Evolutionary conservation across 495 filamentous ascomycete genomes (phyloP).

Genomic region (Cercophora newfieldiana): DNA sequence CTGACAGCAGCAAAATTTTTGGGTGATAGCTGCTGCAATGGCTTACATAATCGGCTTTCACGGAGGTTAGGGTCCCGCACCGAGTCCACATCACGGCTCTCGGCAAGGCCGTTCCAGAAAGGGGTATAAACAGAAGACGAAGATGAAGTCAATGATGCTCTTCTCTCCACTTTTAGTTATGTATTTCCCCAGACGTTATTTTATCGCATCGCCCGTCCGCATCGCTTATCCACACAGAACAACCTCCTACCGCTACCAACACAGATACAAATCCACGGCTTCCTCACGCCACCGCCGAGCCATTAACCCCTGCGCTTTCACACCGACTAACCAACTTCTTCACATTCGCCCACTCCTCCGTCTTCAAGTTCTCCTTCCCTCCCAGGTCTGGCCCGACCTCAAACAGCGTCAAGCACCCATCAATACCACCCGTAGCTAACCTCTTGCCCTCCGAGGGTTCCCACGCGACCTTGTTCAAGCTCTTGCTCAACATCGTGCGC

Average conservation of each 20-base stretch:
- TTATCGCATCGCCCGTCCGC: not conserved
- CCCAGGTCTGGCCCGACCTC: conserved; percentile 86
- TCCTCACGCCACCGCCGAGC: conserved; percentile 27
- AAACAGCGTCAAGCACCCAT: conserved; percentile 86
- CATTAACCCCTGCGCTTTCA: conserved; percentile 50
- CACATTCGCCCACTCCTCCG: conserved; percentile 87
- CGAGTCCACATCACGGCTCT: no score
- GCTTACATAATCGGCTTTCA: not conserved
- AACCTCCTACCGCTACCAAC: conserved; percentile 2
- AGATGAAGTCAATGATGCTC: no score
- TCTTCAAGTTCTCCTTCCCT: conserved; percentile 72
- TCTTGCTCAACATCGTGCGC: conserved; percentile 65
- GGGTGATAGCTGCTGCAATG: not conserved
- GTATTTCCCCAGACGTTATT: not conserved
- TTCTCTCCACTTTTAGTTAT: not conserved
- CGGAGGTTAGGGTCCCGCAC: not conserved
- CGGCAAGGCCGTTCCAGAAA: not conserved
- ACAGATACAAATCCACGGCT: not conserved
- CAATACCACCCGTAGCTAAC: conserved; percentile 84
- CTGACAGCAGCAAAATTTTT: not conserved
- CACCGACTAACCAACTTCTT: conserved; percentile 78
- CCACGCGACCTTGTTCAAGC: conserved; percentile 92
- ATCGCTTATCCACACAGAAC: not conserved
- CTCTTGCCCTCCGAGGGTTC: conserved; percentile 83
- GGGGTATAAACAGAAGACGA: conserved; percentile 5